Conservation (phyloP, 1,284 basidiomycete species). For the Ustilago bromivora region DNA sequence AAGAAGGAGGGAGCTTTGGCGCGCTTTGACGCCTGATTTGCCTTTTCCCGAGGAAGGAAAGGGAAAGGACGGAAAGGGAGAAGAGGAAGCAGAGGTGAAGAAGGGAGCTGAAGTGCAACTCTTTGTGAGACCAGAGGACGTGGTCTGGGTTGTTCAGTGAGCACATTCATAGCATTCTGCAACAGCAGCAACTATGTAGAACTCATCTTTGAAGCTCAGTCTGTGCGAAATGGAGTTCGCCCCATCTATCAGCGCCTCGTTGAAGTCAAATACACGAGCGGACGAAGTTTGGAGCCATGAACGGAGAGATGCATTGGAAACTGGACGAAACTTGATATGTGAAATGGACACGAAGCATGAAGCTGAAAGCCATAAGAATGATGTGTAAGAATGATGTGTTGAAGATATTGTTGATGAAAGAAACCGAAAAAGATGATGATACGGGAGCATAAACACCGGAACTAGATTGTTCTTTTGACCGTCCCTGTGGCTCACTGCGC, state of each 20-base stretch:
- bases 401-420: too few species aligned
- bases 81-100: neutral
- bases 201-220: too few species aligned
- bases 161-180: neutral
- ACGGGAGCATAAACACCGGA: neutral
- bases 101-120: slow-evolving; percentile 16
- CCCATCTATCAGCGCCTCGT: too few species aligned
- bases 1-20: slow-evolving; percentile 8
- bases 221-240: too few species aligned
- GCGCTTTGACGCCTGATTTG: slow-evolving; percentile 2
- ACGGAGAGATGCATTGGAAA: neutral
- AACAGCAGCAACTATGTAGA: too few species aligned
- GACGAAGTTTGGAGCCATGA: neutral
- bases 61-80: neutral
- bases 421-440: neutral
- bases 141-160: slow-evolving; percentile 55
- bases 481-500: neutral
- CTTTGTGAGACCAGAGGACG: slow-evolving; percentile 46
- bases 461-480: neutral
- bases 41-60: slow-evolving; percentile 8
- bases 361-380: neutral
- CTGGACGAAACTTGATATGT: neutral
- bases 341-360: neutral
- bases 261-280: neutral
- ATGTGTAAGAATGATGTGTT: neutral